phyloP scores from a whole-genome alignment of 163 green algal species.

The Chlamydomonas reinhardtii region DNA sequence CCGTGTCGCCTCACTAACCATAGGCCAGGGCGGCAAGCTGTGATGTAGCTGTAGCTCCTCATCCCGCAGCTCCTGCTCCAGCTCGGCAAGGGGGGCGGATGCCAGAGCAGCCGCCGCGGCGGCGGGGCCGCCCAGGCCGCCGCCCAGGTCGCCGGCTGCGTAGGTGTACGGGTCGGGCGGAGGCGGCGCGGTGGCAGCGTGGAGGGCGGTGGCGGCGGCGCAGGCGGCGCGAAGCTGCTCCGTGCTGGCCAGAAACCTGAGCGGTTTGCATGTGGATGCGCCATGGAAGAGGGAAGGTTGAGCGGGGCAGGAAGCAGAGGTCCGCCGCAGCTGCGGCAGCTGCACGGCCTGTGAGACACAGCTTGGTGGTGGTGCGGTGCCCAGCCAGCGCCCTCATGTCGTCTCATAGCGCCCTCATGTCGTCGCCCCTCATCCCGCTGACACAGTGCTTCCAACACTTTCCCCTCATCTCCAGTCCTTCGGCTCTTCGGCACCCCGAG shows the following conservation, averaged over 20 bases:
- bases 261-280: background rate
- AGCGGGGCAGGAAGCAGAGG: no score
- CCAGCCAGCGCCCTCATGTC: no score
- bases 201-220: background rate
- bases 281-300: background rate
- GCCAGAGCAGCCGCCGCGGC: background rate
- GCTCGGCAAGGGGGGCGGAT: background rate
- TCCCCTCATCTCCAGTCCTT: no score
- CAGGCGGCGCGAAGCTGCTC: background rate
- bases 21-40: slow-evolving; percentile 63
- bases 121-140: background rate
- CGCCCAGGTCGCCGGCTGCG: background rate
- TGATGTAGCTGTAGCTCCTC: slow-evolving; percentile 54
- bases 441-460: no score
- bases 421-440: no score
- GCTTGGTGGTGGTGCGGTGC: no score
- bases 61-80: slow-evolving; percentile 52
- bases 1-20: slow-evolving; percentile 35
- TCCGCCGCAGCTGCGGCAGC: background rate
- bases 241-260: slow-evolving; percentile 30
- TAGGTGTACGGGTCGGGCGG: background rate
- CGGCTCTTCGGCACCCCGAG: no score
- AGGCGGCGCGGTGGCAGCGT: background rate
- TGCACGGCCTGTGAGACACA: background rate
- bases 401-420: no score